A percentile compares a stretch with the other conserved stretches of the same genome.
These are phyloP conservation scores for Phialophora tarda DNA, from an alignment of 2,329 filamentous ascomycete genomes.

Conservation along the genomic window DNA sequence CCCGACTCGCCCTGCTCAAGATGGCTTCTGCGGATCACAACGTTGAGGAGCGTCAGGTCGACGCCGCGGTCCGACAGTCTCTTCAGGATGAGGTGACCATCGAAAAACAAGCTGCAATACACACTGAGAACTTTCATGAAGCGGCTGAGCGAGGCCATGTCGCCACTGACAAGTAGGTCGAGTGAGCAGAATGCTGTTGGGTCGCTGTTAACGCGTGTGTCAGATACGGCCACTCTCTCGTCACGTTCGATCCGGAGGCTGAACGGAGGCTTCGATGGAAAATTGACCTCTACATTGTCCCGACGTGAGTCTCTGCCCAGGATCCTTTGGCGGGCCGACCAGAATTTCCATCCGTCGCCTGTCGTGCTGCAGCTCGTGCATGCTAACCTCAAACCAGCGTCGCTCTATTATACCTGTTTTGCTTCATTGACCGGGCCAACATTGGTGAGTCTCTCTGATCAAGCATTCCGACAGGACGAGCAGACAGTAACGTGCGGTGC, in stretches of 20 bases:
- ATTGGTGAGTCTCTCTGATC: conserved; percentile 60
- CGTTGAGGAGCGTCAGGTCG: conserved; percentile 26
- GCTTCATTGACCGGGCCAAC: conserved; percentile 72
- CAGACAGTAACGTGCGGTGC: neutral
- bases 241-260: conserved; percentile 61
- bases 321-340: neutral
- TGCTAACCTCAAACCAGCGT: conserved; percentile 45
- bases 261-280: conserved; percentile 66
- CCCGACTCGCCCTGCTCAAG: neutral
- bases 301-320: conserved; percentile 49
- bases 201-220: conserved; percentile 65
- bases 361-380: neutral
- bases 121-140: conserved; percentile 24
- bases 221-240: conserved; percentile 57
- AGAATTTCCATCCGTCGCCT: neutral
- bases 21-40: conserved; percentile 29
- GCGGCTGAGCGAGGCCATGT: conserved; percentile 49
- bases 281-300: conserved; percentile 69
- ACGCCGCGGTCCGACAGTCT: conserved; percentile 21
- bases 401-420: conserved; percentile 70
- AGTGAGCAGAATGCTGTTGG: conserved; percentile 13
- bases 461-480: conserved; percentile 41
- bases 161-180: conserved; percentile 54
- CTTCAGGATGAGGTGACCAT: conserved; percentile 45
- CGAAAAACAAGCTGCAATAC: conserved; percentile 39